Base-by-base conservation (phyloP, 106 monocot species). In the Dioscorea dumetorum region DNA sequence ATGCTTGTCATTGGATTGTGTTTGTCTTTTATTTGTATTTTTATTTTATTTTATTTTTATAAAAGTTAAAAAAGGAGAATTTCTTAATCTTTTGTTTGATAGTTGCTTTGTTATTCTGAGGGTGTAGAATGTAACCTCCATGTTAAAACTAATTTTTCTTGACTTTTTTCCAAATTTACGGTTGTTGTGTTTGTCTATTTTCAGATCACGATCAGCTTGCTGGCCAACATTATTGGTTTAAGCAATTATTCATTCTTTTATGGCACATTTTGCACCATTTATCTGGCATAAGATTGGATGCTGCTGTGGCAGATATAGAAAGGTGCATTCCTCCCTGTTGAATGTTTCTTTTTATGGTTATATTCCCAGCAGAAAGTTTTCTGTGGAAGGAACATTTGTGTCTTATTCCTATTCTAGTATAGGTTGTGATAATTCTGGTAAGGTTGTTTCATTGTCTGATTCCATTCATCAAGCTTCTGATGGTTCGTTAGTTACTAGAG, bases 401-500 rank as follows among this genome's bases (percentile, higher is more conserved):
- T 59, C 59, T 20, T 59, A 0, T 12, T 2, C 22, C 0, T 12
- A 22, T 4, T 59, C 22, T 3, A 23, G n/a, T 59, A 2, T 23
- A 59, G 59, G 19, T 12, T 59, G 22, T 59, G 12, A 2, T 21
- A 10, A 19, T 20, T 59, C 19, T 7, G 22, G 20, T 59, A 20
- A 5, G 4, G 59, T 22, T 20, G n/a, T 59, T 57, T 48, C 69
- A 19, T 34, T 22, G 48, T 14, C 49, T 7, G 0, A 28, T 31
- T 24, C 63, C 24, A 32, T 49, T 49, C 24, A 35, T 41, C 5
- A 48, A 32, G 54, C 54, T 24, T 50, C 22, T 22, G 60, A 62
- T 67, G 58, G 50, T 59, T 65, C 50, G 67, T 41, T 67, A 7
- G 51, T 60, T 50, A 22, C 57, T 61, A 71, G 35, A 61, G 62